A percentile compares a stretch with the other conserved stretches of the same genome.
Evolutionary conservation across 2,329 filamentous ascomycete genomes (phyloP).

Genomic region (Phyllachora maydis): DNA sequence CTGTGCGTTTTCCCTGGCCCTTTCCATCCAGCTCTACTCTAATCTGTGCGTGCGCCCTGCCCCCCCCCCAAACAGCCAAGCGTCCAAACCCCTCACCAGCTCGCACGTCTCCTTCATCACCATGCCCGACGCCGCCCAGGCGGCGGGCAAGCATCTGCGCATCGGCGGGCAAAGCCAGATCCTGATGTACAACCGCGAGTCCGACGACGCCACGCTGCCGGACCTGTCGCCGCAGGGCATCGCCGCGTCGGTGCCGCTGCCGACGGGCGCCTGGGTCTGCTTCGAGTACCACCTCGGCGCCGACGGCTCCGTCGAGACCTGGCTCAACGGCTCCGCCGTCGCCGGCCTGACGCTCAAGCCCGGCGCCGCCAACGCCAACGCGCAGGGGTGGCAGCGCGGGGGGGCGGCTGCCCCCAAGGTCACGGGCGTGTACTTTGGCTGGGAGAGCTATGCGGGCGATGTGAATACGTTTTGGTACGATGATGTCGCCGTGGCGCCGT

Average conservation of each 20-base stretch:
- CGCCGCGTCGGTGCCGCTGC: conserved; percentile 26
- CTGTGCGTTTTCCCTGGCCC: conserved; percentile 22
- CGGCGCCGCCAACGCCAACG: conserved; percentile 26
- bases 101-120: conserved; percentile 43
- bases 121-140: conserved; percentile 36
- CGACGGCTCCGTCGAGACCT: conserved; percentile 38
- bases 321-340: conserved; percentile 30
- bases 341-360: conserved; percentile 25
- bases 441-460: conserved; percentile 40
- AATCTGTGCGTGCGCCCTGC: neutral
- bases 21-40: neutral
- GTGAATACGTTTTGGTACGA: conserved; percentile 43
- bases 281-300: conserved; percentile 39
- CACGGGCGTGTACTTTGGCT: conserved; percentile 36
- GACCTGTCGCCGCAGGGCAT: conserved; percentile 38
- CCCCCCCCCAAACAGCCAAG: conserved; percentile 19
- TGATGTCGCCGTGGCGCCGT: conserved; percentile 27
- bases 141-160: conserved; percentile 34
- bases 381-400: conserved; percentile 31
- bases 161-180: conserved; percentile 40
- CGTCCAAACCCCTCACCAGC: conserved; percentile 32
- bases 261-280: conserved; percentile 31
- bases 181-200: conserved; percentile 43
- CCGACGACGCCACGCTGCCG: conserved; percentile 39
- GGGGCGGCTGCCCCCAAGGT: conserved; percentile 24